Conservation (phyloP, 2,329 filamentous ascomycete genomes). For the Penicillium italicum region DNA sequence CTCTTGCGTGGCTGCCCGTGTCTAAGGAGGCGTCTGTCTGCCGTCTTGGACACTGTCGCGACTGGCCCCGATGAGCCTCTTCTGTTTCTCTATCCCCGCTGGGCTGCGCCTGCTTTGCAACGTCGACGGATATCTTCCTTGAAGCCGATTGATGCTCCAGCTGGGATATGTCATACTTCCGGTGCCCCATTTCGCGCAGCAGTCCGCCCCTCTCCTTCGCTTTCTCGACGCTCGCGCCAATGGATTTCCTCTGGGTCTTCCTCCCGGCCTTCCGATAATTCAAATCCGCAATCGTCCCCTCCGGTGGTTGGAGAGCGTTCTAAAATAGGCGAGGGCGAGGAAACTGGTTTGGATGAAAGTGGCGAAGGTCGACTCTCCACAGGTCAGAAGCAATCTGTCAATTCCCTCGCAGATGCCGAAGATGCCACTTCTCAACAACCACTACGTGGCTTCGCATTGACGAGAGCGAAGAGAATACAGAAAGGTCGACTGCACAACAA, state of each 20-base stretch:
- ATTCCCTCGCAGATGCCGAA: background rate
- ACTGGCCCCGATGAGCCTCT: slow-evolving; percentile 43
- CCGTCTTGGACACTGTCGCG: slow-evolving; percentile 36
- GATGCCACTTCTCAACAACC: background rate
- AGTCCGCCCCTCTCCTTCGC: slow-evolving; percentile 1
- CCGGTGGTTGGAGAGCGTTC: background rate
- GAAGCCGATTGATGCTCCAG: slow-evolving; percentile 4
- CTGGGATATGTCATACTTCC: background rate
- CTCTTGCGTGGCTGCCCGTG: slow-evolving; percentile 42
- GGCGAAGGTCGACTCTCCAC: background rate
- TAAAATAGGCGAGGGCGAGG: background rate
- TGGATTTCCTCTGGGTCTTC: slow-evolving; percentile 21
- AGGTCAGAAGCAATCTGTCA: background rate
- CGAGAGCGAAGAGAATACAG: slow-evolving; percentile 2
- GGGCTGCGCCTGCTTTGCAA: slow-evolving; percentile 31
- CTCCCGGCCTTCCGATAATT: background rate
- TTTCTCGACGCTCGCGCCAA: slow-evolving; percentile 17
- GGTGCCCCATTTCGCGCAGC: background rate
- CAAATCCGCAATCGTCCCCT: background rate
- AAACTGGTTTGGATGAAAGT: background rate
- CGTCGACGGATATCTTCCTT: slow-evolving; percentile 21
- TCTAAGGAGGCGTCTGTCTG: slow-evolving; percentile 39
- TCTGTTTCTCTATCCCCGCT: slow-evolving; percentile 46
- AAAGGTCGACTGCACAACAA: background rate
- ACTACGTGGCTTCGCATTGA: background rate